A percentile compares a stretch with the other conserved stretches of the same genome.
Evolutionary conservation across 768 basidiomycete genomes (phyloP).

Genomic region (Boletus sp.): DNA sequence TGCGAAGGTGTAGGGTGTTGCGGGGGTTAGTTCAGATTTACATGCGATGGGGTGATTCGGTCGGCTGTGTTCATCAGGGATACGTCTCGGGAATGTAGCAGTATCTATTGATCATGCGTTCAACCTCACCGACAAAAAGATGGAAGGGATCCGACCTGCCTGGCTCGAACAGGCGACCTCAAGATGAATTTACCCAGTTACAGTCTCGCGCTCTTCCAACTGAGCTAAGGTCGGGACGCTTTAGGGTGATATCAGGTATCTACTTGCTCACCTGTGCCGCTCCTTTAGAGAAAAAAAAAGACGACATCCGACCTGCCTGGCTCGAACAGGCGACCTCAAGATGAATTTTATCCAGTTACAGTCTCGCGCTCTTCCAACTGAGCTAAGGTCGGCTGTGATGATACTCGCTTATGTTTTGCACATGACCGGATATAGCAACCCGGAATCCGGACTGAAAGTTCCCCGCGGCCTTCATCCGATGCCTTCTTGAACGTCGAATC

Average conservation of each 20-base stretch:
- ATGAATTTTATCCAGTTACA: constrained; percentile 36
- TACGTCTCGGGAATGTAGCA: not conserved
- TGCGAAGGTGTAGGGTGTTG: constrained; percentile 8
- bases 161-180: constrained; percentile 45
- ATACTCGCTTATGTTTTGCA: not conserved
- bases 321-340: constrained; percentile 46
- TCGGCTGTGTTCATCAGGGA: not conserved
- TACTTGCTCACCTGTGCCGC: not conserved
- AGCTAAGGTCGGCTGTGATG: constrained; percentile 26
- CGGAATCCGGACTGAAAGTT: not conserved
- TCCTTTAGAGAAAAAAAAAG: not conserved
- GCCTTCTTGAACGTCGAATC: not conserved
- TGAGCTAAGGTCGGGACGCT: constrained; percentile 33
- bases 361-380: constrained; percentile 53
- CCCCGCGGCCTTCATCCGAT: no score
- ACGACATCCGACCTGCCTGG: constrained; percentile 36
- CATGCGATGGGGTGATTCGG: not conserved
- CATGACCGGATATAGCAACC: not conserved
- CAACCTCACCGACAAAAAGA: not conserved
- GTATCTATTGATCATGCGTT: not conserved
- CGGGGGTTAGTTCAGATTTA: not conserved
- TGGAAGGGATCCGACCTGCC: constrained; percentile 33
- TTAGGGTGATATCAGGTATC: not conserved
- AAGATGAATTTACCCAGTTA: constrained; percentile 34
- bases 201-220: constrained; percentile 52